Base-by-base conservation (phyloP, 2,329 filamentous ascomycete genomes). In the Apiospora malaysiana region DNA sequence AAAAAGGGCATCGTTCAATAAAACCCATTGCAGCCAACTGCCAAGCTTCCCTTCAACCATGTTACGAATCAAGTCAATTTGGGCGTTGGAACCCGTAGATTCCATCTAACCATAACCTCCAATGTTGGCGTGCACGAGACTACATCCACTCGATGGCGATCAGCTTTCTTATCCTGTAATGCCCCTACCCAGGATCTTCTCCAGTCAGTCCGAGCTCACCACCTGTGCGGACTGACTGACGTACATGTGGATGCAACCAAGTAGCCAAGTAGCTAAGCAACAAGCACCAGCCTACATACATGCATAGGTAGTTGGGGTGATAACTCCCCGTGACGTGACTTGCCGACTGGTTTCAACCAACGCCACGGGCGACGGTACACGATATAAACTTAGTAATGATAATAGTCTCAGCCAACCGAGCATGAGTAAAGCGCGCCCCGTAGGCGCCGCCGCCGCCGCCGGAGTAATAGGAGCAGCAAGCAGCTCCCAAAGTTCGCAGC, bases 21-120 rank as follows among this genome's bases (percentile, higher is more conserved):
- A 18, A 9, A 27, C 18, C 16, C 56, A 63, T n/a, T 8, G 32
- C 27, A 32, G 32, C 32, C 32, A 18, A 37, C 56, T n/a, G 56
- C 32, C 56, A 63, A 63, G 56, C 56, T 63, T 63, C 32, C 6
- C n/a, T 63, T n/a, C 21, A 63, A 40, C 56, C 56, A 63, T 63
- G 56, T 40, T 63, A 40, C 18, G 32, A 7, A n/a, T 23, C 56
- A 12, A 63, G 56, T 63, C 56, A n/a, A 63, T n/a, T 40, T 40
- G 32, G 32, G 18, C 21, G 14, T 40, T 37, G 56, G 32, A 1
- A 21, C 56, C 56, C 56, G 56, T 63, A 63, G 56, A 63, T 63
- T 59, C 56, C 32, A 63, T 59, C 51, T 59, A 21, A 56, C 46
- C 9, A 27, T 12, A 2, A n/a, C n/a, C n/a, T n/a, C 16, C 49